These are phyloP conservation scores for Amphibolis antarctica DNA, from an alignment of 106 monocot species.

Conservation along the genomic window DNA sequence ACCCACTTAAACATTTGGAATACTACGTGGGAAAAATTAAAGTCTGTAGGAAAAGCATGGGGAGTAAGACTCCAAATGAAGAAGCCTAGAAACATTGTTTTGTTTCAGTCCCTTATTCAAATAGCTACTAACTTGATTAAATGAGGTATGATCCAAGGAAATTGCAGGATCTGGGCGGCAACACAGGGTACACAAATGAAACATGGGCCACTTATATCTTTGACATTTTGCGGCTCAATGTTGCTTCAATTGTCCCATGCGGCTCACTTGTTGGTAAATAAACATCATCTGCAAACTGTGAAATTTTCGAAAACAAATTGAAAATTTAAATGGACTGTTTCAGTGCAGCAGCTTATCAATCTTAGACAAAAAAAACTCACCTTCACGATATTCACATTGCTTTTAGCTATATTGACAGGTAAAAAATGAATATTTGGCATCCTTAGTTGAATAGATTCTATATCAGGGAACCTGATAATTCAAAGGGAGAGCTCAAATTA, in stretches of 20 bases:
- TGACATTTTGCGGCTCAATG: conserved; percentile 32
- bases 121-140: too few species aligned
- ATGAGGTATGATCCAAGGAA: too few species aligned
- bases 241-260: conserved; percentile 90
- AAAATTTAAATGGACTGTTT: not conserved
- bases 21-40: too few species aligned
- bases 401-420: conserved; percentile 71
- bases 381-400: conserved; percentile 56
- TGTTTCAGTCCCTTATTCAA: too few species aligned
- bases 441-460: conserved; percentile 48
- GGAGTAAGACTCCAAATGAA: too few species aligned
- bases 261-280: conserved; percentile 76
- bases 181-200: too few species aligned
- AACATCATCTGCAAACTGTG: conserved; percentile 89
- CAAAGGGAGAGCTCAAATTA: not conserved
- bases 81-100: too few species aligned
- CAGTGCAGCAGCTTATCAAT: not conserved
- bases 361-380: conserved; percentile 19
- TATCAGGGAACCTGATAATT: conserved; percentile 47
- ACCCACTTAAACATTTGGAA: too few species aligned
- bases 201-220: not conserved
- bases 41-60: too few species aligned
- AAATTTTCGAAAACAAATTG: not conserved
- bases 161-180: too few species aligned
- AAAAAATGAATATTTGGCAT: conserved; percentile 96